Base-by-base conservation (phyloP, 768 basidiomycete genomes). In the Mycena rebaudengoi region DNA sequence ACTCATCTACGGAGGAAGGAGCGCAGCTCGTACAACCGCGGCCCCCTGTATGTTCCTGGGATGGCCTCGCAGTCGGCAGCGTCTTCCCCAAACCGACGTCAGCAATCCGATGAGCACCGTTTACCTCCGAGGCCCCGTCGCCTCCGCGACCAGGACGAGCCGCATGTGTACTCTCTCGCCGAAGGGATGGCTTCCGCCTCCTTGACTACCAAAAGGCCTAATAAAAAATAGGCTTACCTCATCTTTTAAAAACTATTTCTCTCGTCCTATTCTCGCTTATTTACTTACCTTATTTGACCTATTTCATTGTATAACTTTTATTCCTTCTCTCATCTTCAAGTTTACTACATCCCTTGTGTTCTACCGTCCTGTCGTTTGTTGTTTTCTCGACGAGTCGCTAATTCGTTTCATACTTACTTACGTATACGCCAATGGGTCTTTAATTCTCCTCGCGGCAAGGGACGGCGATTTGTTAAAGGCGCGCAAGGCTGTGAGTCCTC, bases 1-100 rank as follows among this genome's bases (percentile, higher is more conserved):
- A 95, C 92, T 11, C 92, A 95, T 73, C 83, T 91, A 44, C 79
- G 89, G 41, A 83, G 93, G 70, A 94, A 94, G 73, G 92, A 94
- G 75, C 85, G 92, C n/a, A 92, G 91, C 70, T 89, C 88, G 11
- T 84, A 86, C 67, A 94, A 92, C 70, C 87, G 91, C 37, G 91
- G 90, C 3, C 87, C 89, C 30, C 75, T 94, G 41, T 93, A 85
- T 69, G 88, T 88, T 30, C 86, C 86, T 35, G 82, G 83, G 16
- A 54, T 69, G 52, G 65, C 53, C 41, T 29, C 62, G 45, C 56
- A 65, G 50, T 49, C 59, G 58, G 21, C n/a, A n/a, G n/a, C 40
- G 53, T 13, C 63, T 69, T 61, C 54, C 48, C 63, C 45, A 70
- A 23, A 25, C 23, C 63, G 63, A 40, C 64, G 64, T 21, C 46